Evolutionary conservation across 2,329 filamentous ascomycete species (phyloP), one percentile per base, ranked within the genome.

Genomic region (Colletotrichum tropicicola): DNA sequence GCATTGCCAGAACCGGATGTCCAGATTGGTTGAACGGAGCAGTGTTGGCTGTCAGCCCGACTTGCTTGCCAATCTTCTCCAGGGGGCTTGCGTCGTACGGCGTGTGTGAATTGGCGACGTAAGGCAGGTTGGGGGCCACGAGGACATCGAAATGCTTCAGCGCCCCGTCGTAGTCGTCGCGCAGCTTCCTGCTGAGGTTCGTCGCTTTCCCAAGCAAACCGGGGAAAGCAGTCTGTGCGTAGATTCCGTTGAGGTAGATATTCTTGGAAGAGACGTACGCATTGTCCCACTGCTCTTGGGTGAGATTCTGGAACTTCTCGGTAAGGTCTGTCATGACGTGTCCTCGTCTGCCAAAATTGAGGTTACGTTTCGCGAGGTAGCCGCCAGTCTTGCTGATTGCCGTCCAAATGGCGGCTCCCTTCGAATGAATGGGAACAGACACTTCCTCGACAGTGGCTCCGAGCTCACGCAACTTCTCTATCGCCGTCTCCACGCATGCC

Each of bases 1-100:
- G 64, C 57, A 51, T 67, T 17, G 19, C 65, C 62, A 85, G 68
- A 0, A 77, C 82, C 5, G 82, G 82, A 74, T 85, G 83, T 0
- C 83, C 82, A 0, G 82, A 84, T 4, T 81, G 73, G 70, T 85
- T 84, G 70, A 85, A 85, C 3, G 80, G 78, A 39, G 78, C 80
- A 1, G 82, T 81, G 55, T 81, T 84, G 60, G 76, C 74, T 5
- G 82, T 83, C 30, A 80, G 72, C 1, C 83, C 83, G 30, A 85
- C n/a, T n/a, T 79, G 79, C 17, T 77, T 73, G 28, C 74, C 74
- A 58, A 84, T 76, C 63, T 80, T 80, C 25, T 81, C 78, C 69
- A 79, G 71, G 1, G 73, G 65, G 3, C 68, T 70, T 25, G 69
- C 71, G 4, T 70, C 59, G 4, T 73, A 59, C 3, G 54, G 17